Evolutionary conservation across 345 rosid species (phyloP).

Genomic region (Alliaria petiolata): DNA sequence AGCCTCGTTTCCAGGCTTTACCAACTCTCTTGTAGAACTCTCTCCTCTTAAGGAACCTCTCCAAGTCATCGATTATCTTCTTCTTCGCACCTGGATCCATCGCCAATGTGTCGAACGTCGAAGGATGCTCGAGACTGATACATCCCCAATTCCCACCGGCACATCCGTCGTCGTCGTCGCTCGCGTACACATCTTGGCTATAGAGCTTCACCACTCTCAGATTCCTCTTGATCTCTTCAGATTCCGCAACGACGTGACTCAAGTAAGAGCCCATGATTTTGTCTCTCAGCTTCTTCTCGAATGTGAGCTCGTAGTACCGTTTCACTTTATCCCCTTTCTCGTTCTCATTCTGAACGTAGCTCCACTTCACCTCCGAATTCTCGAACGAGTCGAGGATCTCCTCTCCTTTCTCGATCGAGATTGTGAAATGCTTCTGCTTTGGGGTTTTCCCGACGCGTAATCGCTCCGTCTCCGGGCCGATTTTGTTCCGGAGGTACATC

Average conservation of each 20-base stretch:
- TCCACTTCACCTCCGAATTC: slow-evolving; percentile 31
- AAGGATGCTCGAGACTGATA: slow-evolving; percentile 46
- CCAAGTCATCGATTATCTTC: slow-evolving; percentile 41
- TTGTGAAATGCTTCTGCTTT: slow-evolving; percentile 24
- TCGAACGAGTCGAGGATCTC: slow-evolving; percentile 35
- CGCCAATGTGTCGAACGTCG: slow-evolving; percentile 47
- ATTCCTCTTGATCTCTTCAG: slow-evolving; percentile 35
- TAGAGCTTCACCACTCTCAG: slow-evolving; percentile 41
- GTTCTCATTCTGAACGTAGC: slow-evolving; percentile 16
- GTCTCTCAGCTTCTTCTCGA: slow-evolving; percentile 38
- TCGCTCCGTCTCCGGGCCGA: slow-evolving; percentile 36
- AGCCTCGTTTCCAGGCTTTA: slow-evolving; percentile 61
- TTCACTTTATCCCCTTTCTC: slow-evolving; percentile 9
- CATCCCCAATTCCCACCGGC: slow-evolving; percentile 39
- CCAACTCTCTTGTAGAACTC: slow-evolving; percentile 53
- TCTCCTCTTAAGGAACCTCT: slow-evolving; percentile 45
- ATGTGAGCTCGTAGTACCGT: slow-evolving; percentile 37
- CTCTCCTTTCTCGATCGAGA: slow-evolving; percentile 40
- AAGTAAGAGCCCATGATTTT: slow-evolving; percentile 30
- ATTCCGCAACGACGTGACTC: slow-evolving; percentile 24
- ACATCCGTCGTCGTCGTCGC: slow-evolving; percentile 22
- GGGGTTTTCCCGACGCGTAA: slow-evolving; percentile 41
- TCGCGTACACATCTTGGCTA: slow-evolving; percentile 22
- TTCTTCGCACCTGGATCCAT: slow-evolving; percentile 41
- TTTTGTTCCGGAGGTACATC: slow-evolving; percentile 43